Evolutionary conservation across 805 yeast species (phyloP).

Genomic region (Wickerhamiella siamensis): DNA sequence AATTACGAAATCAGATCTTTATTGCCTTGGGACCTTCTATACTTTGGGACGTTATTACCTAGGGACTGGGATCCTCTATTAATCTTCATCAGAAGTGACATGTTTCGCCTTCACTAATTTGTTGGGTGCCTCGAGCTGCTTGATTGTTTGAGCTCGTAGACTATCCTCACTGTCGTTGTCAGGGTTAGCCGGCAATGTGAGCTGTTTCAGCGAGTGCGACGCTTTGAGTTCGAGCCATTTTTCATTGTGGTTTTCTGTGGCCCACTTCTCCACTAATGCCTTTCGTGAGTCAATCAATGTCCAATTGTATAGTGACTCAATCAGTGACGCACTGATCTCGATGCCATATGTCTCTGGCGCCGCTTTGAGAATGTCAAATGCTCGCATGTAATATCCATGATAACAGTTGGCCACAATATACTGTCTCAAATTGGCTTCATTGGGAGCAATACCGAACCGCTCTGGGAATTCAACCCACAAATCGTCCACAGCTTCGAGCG

Average conservation of each 20-base stretch:
- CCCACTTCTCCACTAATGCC: conserved; percentile 29
- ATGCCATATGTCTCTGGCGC: conserved; percentile 27
- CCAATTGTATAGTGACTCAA: conserved; percentile 30
- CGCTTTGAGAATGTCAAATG: conserved; percentile 35
- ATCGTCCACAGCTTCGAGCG: conserved; percentile 40
- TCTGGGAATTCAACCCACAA: conserved; percentile 48
- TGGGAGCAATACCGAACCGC: conserved; percentile 37
- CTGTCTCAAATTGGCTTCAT: conserved; percentile 39
- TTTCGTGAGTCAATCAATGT: conserved; percentile 29
- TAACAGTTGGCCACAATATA: conserved; percentile 57
- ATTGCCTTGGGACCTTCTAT: not conserved
- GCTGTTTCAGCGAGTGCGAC: conserved; percentile 21
- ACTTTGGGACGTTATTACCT: not conserved
- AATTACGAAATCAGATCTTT: not conserved
- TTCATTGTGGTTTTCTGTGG: conserved; percentile 23
- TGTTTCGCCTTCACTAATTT: conserved; percentile 1
- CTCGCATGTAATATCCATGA: conserved; percentile 44
- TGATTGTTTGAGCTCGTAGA: conserved; percentile 16
- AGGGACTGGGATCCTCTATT: not conserved
- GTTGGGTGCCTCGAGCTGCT: conserved; percentile 13
- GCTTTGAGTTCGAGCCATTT: conserved; percentile 29
- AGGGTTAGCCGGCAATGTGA: conserved; percentile 19
- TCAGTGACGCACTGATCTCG: conserved; percentile 15
- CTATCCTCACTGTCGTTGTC: conserved; percentile 23
- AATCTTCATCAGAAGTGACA: conserved; percentile 3